Percentiles rank a stretch among this genome's conserved stretches.
Evolutionary conservation across 805 yeast species (phyloP).

Genomic region (Candida ipomoeae): DNA sequence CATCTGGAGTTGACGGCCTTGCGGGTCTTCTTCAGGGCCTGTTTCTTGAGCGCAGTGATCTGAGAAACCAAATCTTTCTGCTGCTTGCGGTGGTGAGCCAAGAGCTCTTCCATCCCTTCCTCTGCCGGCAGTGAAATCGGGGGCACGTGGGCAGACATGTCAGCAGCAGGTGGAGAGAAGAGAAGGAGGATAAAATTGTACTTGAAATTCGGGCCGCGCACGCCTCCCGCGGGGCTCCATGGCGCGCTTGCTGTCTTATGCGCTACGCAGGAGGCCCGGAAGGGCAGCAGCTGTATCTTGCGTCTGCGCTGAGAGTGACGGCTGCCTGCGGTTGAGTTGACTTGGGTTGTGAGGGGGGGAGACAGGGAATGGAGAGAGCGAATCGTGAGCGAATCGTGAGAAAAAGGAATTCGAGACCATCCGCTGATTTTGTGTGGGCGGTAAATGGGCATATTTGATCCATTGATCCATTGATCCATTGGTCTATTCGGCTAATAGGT

Average conservation of each 20-base stretch:
- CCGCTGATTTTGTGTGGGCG: background rate
- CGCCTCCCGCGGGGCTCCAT: background rate
- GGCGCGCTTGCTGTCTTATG: background rate
- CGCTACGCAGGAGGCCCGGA: background rate
- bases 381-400: background rate
- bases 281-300: background rate
- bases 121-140: background rate
- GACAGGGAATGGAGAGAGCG: no score
- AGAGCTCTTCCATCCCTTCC: conserved; percentile 38
- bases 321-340: background rate
- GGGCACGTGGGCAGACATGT: background rate
- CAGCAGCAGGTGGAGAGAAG: background rate
- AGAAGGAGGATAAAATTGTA: background rate
- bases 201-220: conserved; percentile 1
- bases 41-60: conserved; percentile 74
- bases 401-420: background rate
- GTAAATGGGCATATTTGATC: background rate
- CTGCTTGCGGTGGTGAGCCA: conserved; percentile 67
- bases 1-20: conserved; percentile 62
- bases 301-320: conserved; percentile 1
- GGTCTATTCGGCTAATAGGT: background rate
- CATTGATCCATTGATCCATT: background rate
- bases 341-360: no score
- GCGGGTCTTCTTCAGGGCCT: conserved; percentile 74
- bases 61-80: conserved; percentile 59